Conservation (phyloP, 176 grass and related monocot genomes). For the Poa pratensis region DNA sequence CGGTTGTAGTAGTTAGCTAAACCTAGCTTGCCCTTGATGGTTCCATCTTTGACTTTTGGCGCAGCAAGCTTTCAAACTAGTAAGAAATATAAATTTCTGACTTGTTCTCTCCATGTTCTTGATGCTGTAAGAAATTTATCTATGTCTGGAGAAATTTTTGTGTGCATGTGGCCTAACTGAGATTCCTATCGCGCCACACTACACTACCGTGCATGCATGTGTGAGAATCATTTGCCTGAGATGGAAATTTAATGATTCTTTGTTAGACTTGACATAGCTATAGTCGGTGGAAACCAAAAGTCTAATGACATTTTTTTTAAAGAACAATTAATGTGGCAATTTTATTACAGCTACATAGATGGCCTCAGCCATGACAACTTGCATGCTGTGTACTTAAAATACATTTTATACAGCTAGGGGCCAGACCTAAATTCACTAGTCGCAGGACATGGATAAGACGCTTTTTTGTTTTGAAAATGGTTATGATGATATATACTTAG, state of each 20-base stretch:
- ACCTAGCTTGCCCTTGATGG: not conserved
- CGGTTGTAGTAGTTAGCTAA: not conserved
- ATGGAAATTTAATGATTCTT: constrained; percentile 22
- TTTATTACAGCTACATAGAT: not conserved
- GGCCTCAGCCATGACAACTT: not conserved
- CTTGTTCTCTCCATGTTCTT: constrained; percentile 43
- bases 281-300: constrained; percentile 22
- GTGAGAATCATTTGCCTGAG: constrained; percentile 26
- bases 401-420: no score
- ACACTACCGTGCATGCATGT: constrained; percentile 33
- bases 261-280: not conserved
- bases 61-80: constrained; percentile 34
- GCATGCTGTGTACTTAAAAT: not conserved
- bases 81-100: constrained; percentile 36
- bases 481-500: not conserved
- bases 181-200: constrained; percentile 23
- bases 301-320: not conserved
- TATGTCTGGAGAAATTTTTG: constrained; percentile 1
- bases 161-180: constrained; percentile 42
- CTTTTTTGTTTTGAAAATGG: no score
- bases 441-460: no score
- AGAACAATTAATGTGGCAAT: not conserved
- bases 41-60: constrained; percentile 49
- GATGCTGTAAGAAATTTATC: constrained; percentile 26
- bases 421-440: no score